A percentile compares a stretch with the other conserved stretches of the same genome.
Conservation (phyloP, 2,329 filamentous ascomycete genomes). For the Arthrocladium fulminans region DNA sequence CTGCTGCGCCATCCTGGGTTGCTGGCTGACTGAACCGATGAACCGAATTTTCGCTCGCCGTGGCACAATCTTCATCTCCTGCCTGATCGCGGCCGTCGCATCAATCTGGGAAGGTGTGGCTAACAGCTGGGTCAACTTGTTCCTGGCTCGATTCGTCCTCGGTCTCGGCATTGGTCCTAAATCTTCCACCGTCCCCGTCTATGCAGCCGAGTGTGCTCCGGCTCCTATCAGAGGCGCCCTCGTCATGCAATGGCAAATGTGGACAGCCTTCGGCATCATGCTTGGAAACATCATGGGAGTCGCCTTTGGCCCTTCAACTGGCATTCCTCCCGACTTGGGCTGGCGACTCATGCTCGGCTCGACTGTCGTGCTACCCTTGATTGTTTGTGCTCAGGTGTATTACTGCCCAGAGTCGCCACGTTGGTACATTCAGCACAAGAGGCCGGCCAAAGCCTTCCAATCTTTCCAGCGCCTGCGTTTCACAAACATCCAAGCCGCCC, state of each 20-base stretch:
- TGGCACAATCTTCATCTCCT: constrained; percentile 26
- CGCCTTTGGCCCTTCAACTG: constrained; percentile 27
- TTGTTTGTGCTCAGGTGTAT: constrained; percentile 49
- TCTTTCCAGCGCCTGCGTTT: constrained; percentile 25
- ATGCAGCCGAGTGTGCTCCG: constrained; percentile 25
- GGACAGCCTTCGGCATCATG: constrained; percentile 38
- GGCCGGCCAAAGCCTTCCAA: constrained; percentile 23
- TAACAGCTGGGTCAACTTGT: constrained; percentile 24
- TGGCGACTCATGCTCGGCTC: constrained; percentile 58
- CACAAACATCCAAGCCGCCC: constrained; percentile 22
- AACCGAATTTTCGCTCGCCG: constrained; percentile 26
- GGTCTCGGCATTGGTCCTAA: constrained; percentile 27
- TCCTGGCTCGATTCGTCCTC: constrained; percentile 25
- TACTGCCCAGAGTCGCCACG: constrained; percentile 32
- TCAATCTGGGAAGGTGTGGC: constrained; percentile 25
- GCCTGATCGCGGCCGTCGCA: constrained; percentile 25
- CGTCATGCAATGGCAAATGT: constrained; percentile 25
- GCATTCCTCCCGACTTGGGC: background rate
- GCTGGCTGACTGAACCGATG: constrained; percentile 25
- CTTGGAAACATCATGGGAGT: constrained; percentile 52
- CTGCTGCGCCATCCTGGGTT: constrained; percentile 52
- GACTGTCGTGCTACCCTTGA: constrained; percentile 56
- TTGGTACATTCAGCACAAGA: constrained; percentile 28
- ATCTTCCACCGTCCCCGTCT: constrained; percentile 24
- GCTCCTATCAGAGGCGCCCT: constrained; percentile 25